Evolutionary conservation across 2,329 filamentous ascomycete species (phyloP), one percentile per base, ranked within the genome.

Genomic region (Sclerotinia subarctica): DNA sequence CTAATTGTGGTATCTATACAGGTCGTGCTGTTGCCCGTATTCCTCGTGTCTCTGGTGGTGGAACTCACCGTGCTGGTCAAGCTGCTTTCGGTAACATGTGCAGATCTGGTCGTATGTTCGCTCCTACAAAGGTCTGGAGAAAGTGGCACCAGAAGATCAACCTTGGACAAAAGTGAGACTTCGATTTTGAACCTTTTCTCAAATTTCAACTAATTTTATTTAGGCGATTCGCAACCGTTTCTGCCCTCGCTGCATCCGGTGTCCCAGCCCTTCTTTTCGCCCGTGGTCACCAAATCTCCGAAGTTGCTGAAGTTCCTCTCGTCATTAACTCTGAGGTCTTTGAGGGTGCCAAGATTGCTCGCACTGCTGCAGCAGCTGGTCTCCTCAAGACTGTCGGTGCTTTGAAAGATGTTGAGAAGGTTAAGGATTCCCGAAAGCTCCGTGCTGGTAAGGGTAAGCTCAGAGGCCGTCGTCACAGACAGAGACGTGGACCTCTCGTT

Each of bases 81-180:
- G 95, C 95, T 83, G 95, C 95, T 78, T 99, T 98, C 84, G 95
- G 95, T 93, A 99, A 99, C 92, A 93, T 94, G 93, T 99, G 95
- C 87, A 94, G 95, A 83, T 97, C 94, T 81, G 95, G 96, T 87
- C 95, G 95, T 86, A 99, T 99, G 95, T 99, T 99, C 86, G 95
- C 95, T 78, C 95, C 95, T 77, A 99, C 95, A 85, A 99, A 99
- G 91, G 91, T 97, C 86, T 99, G 95, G 96, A 89, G 95, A 83
- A 97, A 97, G 88, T 99, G 95, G 96, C 95, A 99, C 88, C 88
- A 97, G 88, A 98, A 98, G 93, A 89, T 99, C 89, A 97, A 96
- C 89, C 89, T 96, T 84, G 91, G 91, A 83, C 95, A 99, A 89
- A 97, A 95, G 92, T 93, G 81, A 83, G 72, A 67, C 71, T 66